Evolutionary conservation across 1,284 basidiomycete genomes (phyloP), one percentile per base, ranked within the genome.

Genomic region (Vanrija sp.): DNA sequence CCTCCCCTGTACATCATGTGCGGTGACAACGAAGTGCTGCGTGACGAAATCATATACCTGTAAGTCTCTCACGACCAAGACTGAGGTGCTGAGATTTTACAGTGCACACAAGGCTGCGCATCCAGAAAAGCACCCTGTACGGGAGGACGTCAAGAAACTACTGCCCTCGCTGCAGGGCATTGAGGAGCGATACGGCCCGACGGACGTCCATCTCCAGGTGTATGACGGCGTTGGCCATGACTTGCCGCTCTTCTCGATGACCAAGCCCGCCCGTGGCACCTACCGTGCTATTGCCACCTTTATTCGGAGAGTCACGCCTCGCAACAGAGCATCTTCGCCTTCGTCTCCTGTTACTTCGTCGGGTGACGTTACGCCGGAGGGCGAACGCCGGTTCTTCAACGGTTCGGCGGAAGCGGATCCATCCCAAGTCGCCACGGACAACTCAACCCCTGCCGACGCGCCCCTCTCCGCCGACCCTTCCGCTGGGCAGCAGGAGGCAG

Each of bases 31-130:
- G 95, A 98, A 75, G 92, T 97, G 0, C 75, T 98, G 41, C 80
- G 91, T 45, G 95, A 98, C 67, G 94, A 98, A 74, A 86, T 92
- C 45, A 83, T 97, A 37, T 98, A 90, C 67, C 77, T 82, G 88
- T 91, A 61, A 66, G 88, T 81, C 35, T 14, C 2, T 3, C 18
- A 41, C 10, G 27, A 19, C 15, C 25, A 15, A 20, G 16, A 8
- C n/a, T 16, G 16, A 14, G 8, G 6, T 23, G 51, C 60, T 60
- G 38, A 67, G 42, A 20, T 12, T n/a, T n/a, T 35, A 38, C 18
- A 95, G 91, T 15, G 93, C 95, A 0, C 94, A 98, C 69, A 92
- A 88, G 65, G 95, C 95, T 14, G 90, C 90, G 2, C 77, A 89
- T 68, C 95, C 95, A 0, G 82, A 84, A 0, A 78, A 78, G 59